A percentile compares a stretch with the other conserved stretches of the same genome.
Evolutionary conservation across 164 flowering plant genomes (phyloP).

Genomic region (Stephania yunnanensis): DNA sequence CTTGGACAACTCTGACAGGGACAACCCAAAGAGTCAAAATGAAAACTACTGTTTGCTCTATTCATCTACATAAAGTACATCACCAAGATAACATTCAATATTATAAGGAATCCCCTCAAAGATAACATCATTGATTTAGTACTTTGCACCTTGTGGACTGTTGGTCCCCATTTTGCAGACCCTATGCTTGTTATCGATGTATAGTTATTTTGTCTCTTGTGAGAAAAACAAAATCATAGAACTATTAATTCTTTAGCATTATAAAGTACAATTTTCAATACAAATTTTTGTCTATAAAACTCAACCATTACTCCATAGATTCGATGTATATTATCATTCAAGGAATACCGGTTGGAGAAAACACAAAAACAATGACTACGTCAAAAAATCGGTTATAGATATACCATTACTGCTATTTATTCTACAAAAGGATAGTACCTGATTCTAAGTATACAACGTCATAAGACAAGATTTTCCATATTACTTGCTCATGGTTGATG

Average conservation of each 20-base stretch:
- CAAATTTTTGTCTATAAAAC: not conserved
- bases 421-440: not conserved
- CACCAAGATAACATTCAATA: not conserved
- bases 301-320: not conserved
- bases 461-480: not conserved
- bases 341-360: no score
- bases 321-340: not conserved
- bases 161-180: no score
- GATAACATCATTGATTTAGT: not conserved
- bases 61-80: no score
- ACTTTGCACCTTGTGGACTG: no score
- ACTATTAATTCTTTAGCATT: not conserved
- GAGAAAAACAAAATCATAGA: no score
- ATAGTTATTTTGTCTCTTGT: no score
- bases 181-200: no score
- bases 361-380: not conserved
- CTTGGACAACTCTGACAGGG: no score
- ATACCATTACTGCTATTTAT: not conserved
- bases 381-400: not conserved
- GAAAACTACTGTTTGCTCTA: no score
- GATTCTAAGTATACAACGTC: not conserved
- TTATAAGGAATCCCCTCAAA: not conserved
- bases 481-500: conserved; percentile 70
- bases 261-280: not conserved
- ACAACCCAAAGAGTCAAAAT: no score